phyloP scores from a whole-genome alignment of 2,329 filamentous ascomycete species.

The Pseudogymnoascus sp. region DNA sequence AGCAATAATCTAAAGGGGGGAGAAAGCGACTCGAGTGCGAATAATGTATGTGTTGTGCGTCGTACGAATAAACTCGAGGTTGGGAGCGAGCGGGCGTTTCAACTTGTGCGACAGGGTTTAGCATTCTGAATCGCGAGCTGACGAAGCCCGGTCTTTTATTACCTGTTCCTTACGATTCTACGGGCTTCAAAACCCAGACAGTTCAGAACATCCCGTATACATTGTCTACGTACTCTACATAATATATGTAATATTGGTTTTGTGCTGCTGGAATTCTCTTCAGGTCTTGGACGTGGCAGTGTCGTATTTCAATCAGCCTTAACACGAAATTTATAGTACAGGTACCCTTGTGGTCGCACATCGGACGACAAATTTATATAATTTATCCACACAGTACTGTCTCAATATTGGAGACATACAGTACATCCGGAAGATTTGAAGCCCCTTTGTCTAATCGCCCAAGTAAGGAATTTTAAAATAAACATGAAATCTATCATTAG shows the following conservation, averaged over 20 bases:
- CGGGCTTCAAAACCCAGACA: neutral
- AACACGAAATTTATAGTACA: neutral
- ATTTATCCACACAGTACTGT: neutral
- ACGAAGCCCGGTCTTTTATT: neutral
- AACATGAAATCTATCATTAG: neutral
- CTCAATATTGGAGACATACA: conserved; percentile 2
- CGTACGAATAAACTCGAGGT: conserved; percentile 7
- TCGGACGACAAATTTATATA: neutral
- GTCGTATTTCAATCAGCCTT: neutral
- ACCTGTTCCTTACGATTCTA: conserved; percentile 7
- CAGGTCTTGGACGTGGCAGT: neutral
- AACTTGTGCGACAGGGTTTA: conserved; percentile 7
- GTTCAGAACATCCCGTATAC: neutral
- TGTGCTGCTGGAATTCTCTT: neutral
- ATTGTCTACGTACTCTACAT: neutral
- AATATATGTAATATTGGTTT: neutral
- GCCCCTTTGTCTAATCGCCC: neutral
- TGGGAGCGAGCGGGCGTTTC: conserved; percentile 3
- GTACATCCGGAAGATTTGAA: neutral
- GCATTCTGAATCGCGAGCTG: conserved; percentile 9
- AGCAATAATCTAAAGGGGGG: neutral
- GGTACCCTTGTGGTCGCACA: neutral
- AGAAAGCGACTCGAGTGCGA: neutral
- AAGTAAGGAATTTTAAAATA: neutral
- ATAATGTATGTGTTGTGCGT: conserved; percentile 5